These are phyloP conservation scores for Microsporum audouinii DNA, from an alignment of 2,329 filamentous ascomycete genomes.

Conservation along the genomic window DNA sequence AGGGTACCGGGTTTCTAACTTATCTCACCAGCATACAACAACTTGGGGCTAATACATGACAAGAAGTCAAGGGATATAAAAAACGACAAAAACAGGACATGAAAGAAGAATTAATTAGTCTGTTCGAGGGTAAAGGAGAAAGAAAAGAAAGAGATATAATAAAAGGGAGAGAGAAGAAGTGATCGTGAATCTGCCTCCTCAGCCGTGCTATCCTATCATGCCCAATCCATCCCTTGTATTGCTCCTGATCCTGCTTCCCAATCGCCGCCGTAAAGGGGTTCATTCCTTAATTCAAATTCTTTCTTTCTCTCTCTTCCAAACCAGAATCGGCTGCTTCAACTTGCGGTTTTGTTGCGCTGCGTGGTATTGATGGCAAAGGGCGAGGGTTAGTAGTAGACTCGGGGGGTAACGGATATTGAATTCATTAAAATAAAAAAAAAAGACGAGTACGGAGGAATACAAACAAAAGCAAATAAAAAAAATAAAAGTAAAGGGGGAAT, in stretches of 20 bases:
- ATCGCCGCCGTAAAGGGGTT: neutral
- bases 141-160: conserved; percentile 13
- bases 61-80: conserved; percentile 14
- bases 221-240: neutral
- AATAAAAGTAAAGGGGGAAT: conserved; percentile 17
- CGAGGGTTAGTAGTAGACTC: neutral
- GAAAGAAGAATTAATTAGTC: conserved; percentile 1
- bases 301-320: neutral
- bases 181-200: neutral
- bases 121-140: neutral
- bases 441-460: conserved; percentile 30
- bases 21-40: neutral
- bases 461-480: conserved; percentile 25
- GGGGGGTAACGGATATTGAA: conserved; percentile 2
- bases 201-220: neutral
- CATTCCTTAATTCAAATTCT: neutral
- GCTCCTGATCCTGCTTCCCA: neutral
- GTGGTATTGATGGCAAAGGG: neutral
- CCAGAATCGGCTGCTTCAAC: neutral
- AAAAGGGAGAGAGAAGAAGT: conserved; percentile 7
- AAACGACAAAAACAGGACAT: neutral
- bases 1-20: neutral
- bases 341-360: neutral
- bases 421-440: conserved; percentile 18
- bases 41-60: neutral